Evolutionary conservation across 1,139 yeast genomes (phyloP).

Genomic region (Magnusiomyces tetraspermus): DNA sequence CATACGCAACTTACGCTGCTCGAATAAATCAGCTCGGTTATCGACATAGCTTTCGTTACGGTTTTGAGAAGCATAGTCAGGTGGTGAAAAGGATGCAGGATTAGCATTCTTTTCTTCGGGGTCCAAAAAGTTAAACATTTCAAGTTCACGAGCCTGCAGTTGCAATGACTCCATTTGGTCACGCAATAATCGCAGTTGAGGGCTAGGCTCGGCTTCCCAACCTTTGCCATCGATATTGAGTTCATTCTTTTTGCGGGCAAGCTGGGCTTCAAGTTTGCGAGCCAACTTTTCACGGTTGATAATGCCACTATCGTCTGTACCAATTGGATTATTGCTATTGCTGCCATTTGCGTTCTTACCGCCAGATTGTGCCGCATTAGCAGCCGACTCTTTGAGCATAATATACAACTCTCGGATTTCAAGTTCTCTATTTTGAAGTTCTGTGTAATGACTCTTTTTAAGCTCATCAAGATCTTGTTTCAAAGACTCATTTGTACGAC

Average conservation of each 20-base stretch:
- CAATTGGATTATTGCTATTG: slow-evolving; percentile 25
- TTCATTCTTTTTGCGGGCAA: slow-evolving; percentile 55
- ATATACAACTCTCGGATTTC: slow-evolving; percentile 81
- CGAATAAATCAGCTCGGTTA: slow-evolving; percentile 22
- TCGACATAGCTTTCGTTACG: slow-evolving; percentile 6
- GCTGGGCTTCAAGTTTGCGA: slow-evolving; percentile 44
- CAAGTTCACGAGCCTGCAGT: slow-evolving; percentile 75
- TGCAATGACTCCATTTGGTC: slow-evolving; percentile 83
- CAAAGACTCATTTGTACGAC: slow-evolving; percentile 57
- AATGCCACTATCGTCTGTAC: slow-evolving; percentile 20
- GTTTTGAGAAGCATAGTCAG: slow-evolving; percentile 10
- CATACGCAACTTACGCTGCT: slow-evolving; percentile 23
- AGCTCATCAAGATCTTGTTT: slow-evolving; percentile 58
- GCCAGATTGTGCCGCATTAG: slow-evolving; percentile 1
- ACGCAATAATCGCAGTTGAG: slow-evolving; percentile 63
- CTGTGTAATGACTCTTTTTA: slow-evolving; percentile 58
- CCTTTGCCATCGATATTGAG: slow-evolving; percentile 44
- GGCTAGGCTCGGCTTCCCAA: slow-evolving; percentile 63
- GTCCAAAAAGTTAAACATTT: slow-evolving; percentile 69
- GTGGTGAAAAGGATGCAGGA: slow-evolving; percentile 5
- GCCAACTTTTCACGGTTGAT: slow-evolving; percentile 35
- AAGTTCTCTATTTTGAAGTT: slow-evolving; percentile 77
- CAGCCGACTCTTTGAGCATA: slow-evolving; percentile 39
- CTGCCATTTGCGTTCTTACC: slow-evolving; percentile 21
- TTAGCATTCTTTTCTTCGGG: slow-evolving; percentile 16